Percentiles rank a stretch among this genome's conserved stretches.
These are phyloP conservation scores for Sanguinoderma infundibulare DNA, from an alignment of 1,284 basidiomycete species.

Conservation along the genomic window DNA sequence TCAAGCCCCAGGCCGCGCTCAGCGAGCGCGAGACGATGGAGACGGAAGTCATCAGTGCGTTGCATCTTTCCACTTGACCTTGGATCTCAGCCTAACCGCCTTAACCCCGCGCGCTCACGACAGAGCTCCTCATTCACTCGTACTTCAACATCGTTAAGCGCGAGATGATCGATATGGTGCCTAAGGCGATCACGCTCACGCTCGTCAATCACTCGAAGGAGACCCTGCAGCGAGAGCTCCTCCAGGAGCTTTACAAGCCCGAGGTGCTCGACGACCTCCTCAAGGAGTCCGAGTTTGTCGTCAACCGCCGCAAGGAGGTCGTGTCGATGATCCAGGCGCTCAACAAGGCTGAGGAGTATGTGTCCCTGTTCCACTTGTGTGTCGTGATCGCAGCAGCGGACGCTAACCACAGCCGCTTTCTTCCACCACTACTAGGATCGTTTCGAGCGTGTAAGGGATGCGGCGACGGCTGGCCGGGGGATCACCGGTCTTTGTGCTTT, in stretches of 20 bases:
- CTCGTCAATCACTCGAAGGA: slow-evolving; percentile 94
- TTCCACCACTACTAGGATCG: slow-evolving; percentile 34
- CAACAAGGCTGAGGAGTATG: slow-evolving; percentile 91
- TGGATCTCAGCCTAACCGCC: background rate
- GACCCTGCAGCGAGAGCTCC: slow-evolving; percentile 86
- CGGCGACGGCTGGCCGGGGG: background rate
- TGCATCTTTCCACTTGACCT: slow-evolving; percentile 1
- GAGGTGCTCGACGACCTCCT: slow-evolving; percentile 91
- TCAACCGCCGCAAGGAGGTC: slow-evolving; percentile 87
- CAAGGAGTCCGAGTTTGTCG: slow-evolving; percentile 89
- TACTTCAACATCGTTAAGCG: slow-evolving; percentile 99
- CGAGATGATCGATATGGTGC: slow-evolving; percentile 99
- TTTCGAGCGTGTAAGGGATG: slow-evolving; percentile 39
- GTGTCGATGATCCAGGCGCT: slow-evolving; percentile 87
- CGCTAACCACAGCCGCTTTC: background rate
- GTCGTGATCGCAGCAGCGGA: background rate
- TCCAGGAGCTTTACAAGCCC: slow-evolving; percentile 90
- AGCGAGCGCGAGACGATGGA: slow-evolving; percentile 98
- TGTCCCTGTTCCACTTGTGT: slow-evolving; percentile 28
- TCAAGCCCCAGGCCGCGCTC: slow-evolving; percentile 91
- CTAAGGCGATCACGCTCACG: slow-evolving; percentile 94
- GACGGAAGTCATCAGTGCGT: slow-evolving; percentile 98
- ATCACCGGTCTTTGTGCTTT: slow-evolving; percentile 19
- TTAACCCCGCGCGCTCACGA: background rate
- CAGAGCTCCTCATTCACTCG: slow-evolving; percentile 89